phyloP scores from a whole-genome alignment of 495 filamentous ascomycete species.

The Clavariopsis aquatica region DNA sequence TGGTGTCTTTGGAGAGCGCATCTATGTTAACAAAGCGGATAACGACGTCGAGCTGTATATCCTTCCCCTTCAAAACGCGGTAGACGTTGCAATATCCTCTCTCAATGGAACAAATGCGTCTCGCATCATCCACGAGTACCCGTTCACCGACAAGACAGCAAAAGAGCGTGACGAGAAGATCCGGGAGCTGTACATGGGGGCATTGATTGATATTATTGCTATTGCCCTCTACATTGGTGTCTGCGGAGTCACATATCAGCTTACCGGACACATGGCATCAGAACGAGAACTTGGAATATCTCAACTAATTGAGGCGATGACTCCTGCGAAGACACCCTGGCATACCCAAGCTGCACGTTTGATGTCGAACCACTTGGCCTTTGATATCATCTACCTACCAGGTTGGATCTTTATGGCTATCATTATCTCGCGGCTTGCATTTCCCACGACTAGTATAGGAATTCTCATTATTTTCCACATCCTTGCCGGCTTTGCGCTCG shows the following conservation, averaged over 20 bases:
- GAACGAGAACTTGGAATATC: constrained; percentile 48
- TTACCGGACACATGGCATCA: constrained; percentile 48
- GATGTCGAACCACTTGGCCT: constrained; percentile 45
- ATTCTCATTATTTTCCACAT: constrained; percentile 49
- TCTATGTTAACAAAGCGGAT: constrained; percentile 57
- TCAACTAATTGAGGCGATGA: constrained; percentile 50
- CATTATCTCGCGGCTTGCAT: constrained; percentile 46
- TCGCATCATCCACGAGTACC: constrained; percentile 58
- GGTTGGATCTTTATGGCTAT: constrained; percentile 48
- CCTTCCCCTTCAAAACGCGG: constrained; percentile 73
- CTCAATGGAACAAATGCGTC: constrained; percentile 48
- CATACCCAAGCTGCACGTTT: constrained; percentile 45
- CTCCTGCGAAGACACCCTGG: constrained; percentile 44
- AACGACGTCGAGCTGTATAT: constrained; percentile 75
- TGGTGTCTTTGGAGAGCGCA: constrained; percentile 57
- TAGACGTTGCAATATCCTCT: constrained; percentile 70
- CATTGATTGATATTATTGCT: constrained; percentile 66
- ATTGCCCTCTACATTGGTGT: constrained; percentile 74
- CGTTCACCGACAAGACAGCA: constrained; percentile 67
- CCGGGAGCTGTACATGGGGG: constrained; percentile 64
- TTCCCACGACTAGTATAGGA: constrained; percentile 44
- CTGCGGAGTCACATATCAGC: constrained; percentile 71
- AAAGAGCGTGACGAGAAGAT: constrained; percentile 64
- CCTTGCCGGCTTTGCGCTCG: constrained; percentile 46
- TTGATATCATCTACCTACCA: constrained; percentile 52